Evolutionary conservation across 352 stramenopile species (phyloP).

Genomic region (Aphanomyces euteiches): DNA sequence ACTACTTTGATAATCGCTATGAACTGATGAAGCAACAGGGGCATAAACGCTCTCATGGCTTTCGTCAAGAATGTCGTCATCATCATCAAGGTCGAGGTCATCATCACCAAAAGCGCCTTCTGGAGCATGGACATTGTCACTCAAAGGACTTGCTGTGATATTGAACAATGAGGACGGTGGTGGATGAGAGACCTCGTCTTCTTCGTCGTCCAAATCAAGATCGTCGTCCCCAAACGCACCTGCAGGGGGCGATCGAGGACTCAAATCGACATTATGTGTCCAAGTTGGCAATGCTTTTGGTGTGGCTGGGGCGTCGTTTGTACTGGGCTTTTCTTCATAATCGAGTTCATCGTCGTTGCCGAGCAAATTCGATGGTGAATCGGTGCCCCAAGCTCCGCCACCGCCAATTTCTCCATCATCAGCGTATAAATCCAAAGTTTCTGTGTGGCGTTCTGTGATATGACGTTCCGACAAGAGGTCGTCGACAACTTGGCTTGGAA

Average conservation of each 20-base stretch:
- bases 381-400: conserved; percentile 25
- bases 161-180: too few species aligned
- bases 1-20: too few species aligned
- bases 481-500: conserved; percentile 24
- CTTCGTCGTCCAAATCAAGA: conserved; percentile 11
- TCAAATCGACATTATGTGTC: conserved; percentile 1
- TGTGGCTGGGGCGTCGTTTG: background rate
- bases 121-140: background rate
- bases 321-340: conserved; percentile 14
- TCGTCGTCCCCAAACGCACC: conserved; percentile 17
- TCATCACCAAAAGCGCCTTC: conserved; percentile 6
- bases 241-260: conserved; percentile 14
- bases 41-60: too few species aligned
- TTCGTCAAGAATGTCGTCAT: background rate
- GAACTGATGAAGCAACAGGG: too few species aligned
- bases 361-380: conserved; percentile 30
- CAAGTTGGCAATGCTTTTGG: background rate
- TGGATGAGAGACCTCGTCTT: conserved; percentile 10
- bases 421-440: background rate
- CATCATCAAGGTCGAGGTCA: conserved; percentile 17
- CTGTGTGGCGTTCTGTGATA: conserved; percentile 2
- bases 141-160: too few species aligned
- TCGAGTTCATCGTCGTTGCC: conserved; percentile 26
- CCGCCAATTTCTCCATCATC: conserved; percentile 18
- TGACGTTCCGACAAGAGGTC: conserved; percentile 24